A percentile compares a stretch with the other conserved stretches of the same genome.
Conservation (phyloP, 352 stramenopile genomes). For the Phytophthora idaei region DNA sequence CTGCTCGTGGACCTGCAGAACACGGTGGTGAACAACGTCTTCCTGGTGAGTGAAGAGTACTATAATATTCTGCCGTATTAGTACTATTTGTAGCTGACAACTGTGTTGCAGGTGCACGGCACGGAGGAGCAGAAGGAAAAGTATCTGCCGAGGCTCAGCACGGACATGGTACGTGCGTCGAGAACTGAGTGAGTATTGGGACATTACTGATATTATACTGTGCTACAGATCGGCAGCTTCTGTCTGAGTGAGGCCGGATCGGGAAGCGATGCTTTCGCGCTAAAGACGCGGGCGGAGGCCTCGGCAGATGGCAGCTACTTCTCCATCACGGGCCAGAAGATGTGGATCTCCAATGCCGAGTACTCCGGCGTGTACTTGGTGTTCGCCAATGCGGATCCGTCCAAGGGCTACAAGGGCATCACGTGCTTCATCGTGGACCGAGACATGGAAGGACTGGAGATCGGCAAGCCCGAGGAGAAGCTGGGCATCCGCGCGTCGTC, state of each 20-base stretch:
- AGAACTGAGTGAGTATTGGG: background rate
- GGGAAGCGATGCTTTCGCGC: conserved; percentile 96
- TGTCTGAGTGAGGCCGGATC: conserved; percentile 94
- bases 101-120: conserved; percentile 57
- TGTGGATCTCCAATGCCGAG: conserved; percentile 98
- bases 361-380: conserved; percentile 96
- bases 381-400: conserved; percentile 94
- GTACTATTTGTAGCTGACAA: conserved; percentile 5
- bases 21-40: conserved; percentile 96
- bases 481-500: conserved; percentile 96
- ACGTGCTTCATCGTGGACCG: conserved; percentile 98
- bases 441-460: conserved; percentile 90
- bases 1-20: conserved; percentile 97
- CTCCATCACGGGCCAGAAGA: conserved; percentile 95
- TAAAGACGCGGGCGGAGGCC: conserved; percentile 91
- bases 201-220: conserved; percentile 5
- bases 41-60: conserved; percentile 60
- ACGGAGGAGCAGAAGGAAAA: conserved; percentile 86
- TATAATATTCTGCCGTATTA: background rate
- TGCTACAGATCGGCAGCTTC: conserved; percentile 93
- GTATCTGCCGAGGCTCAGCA: conserved; percentile 84
- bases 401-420: conserved; percentile 96
- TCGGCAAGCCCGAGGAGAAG: conserved; percentile 97
- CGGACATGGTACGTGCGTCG: conserved; percentile 63
- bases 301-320: conserved; percentile 93